phyloP scores from a whole-genome alignment of 140 eudicot species.

The Erigeron philadelphicus region DNA sequence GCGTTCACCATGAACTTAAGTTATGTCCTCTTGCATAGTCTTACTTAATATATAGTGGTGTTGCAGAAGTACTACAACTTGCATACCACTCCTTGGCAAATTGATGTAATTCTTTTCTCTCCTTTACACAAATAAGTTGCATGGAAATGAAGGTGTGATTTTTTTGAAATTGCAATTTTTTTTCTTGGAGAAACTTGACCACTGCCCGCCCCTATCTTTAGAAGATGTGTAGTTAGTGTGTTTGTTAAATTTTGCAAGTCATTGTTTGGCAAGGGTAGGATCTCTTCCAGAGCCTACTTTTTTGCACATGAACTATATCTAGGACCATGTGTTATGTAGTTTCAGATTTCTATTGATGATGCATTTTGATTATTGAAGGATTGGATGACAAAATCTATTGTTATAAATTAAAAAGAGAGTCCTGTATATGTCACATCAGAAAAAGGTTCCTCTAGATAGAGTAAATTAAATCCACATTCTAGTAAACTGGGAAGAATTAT shows the following conservation, averaged over 20 bases:
- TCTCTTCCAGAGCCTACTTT: background rate
- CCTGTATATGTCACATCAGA: constrained; percentile 5
- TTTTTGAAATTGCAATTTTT: background rate
- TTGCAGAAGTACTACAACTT: background rate
- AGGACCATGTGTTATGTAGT: constrained; percentile 9
- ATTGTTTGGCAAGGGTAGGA: constrained; percentile 20
- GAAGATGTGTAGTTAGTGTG: background rate
- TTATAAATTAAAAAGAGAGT: background rate
- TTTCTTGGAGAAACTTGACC: background rate
- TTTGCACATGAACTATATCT: constrained; percentile 10
- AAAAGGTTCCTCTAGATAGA: constrained; percentile 10
- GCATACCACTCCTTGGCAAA: background rate
- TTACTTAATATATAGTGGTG: too few relatives aligned
- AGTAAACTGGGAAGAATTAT: background rate
- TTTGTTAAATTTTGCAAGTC: background rate
- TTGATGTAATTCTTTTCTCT: background rate
- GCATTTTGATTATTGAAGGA: constrained; percentile 9
- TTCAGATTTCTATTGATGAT: constrained; percentile 7
- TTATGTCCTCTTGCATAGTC: background rate
- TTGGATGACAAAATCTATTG: constrained; percentile 6
- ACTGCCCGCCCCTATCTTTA: background rate
- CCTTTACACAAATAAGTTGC: constrained; percentile 9
- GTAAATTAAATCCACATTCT: constrained; percentile 15
- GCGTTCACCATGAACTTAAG: background rate
- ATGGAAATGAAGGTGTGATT: background rate